Conservation (phyloP, 345 rosid species). For the Camelina neglecta region DNA sequence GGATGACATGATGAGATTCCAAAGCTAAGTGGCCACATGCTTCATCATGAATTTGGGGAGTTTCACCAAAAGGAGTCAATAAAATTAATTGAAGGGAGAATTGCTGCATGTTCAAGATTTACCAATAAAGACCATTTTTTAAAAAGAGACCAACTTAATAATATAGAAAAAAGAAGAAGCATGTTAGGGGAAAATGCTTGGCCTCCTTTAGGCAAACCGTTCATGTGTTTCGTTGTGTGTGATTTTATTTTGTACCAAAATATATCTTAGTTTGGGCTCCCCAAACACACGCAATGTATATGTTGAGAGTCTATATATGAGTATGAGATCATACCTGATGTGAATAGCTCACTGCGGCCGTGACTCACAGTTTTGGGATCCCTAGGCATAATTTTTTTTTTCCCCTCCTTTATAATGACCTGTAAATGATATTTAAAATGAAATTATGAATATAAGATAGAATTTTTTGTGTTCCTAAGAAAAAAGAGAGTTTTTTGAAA, state of each 20-base stretch:
- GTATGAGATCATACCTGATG: slow-evolving; percentile 23
- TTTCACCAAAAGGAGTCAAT: slow-evolving; percentile 33
- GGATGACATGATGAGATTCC: slow-evolving; percentile 38
- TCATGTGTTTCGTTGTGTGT: slow-evolving; percentile 32
- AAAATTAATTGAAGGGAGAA: slow-evolving; percentile 25
- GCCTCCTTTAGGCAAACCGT: slow-evolving; percentile 31
- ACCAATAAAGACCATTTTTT: slow-evolving; percentile 13
- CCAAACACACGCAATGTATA: slow-evolving; percentile 36
- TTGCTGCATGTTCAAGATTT: slow-evolving; percentile 44
- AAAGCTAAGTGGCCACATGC: slow-evolving; percentile 35
- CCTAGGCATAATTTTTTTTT: neutral
- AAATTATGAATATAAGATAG: neutral
- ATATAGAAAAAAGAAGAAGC: slow-evolving; percentile 18
- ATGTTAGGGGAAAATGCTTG: slow-evolving; percentile 38
- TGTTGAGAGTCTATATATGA: neutral
- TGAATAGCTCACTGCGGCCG: slow-evolving; percentile 17
- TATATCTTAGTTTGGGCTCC: slow-evolving; percentile 21
- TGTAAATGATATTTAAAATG: neutral
- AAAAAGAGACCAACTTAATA: too few species aligned
- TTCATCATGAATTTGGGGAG: slow-evolving; percentile 36
- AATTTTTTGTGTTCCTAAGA: too few species aligned
- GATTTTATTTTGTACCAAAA: slow-evolving; percentile 26
- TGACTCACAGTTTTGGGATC: neutral
- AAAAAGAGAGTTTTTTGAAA: neutral
- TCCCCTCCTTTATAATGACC: too few species aligned